These are phyloP conservation scores for Theobroma grandiflorum DNA, from an alignment of 441 rosid species.

Conservation along the genomic window DNA sequence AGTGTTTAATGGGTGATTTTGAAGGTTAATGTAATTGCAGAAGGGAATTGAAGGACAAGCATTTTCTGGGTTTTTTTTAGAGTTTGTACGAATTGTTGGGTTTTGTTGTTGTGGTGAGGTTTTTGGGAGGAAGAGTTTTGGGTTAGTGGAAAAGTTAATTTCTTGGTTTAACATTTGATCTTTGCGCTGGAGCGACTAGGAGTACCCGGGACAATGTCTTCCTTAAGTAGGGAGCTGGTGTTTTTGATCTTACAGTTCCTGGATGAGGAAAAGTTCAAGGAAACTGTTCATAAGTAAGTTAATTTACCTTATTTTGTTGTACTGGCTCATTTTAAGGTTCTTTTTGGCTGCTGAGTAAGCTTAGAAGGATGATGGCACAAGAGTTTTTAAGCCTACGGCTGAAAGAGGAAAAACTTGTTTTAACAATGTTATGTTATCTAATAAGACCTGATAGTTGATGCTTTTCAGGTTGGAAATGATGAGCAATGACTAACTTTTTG, in stretches of 20 bases:
- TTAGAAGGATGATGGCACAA: neutral
- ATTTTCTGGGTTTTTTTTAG: slow-evolving; percentile 24
- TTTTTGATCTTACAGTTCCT: slow-evolving; percentile 64
- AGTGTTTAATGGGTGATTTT: slow-evolving; percentile 12
- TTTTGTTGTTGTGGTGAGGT: slow-evolving; percentile 20
- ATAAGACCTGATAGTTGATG: neutral
- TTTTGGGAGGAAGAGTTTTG: neutral
- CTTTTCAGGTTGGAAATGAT: slow-evolving; percentile 6
- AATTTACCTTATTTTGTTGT: slow-evolving; percentile 8
- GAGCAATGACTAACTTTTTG: neutral
- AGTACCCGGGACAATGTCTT: slow-evolving; percentile 62
- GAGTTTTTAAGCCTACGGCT: neutral
- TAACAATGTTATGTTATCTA: neutral
- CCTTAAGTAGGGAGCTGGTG: slow-evolving; percentile 70
- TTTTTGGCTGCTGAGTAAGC: neutral
- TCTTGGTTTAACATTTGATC: slow-evolving; percentile 31
- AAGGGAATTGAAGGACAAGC: slow-evolving; percentile 14
- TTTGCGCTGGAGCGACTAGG: slow-evolving; percentile 63
- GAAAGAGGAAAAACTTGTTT: slow-evolving; percentile 1
- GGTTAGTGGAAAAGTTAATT: slow-evolving; percentile 15
- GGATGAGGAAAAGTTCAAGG: slow-evolving; percentile 72
- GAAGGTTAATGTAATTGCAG: slow-evolving; percentile 24
- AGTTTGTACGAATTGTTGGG: neutral
- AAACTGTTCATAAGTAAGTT: slow-evolving; percentile 64
- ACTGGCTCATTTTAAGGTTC: neutral